phyloP scores from a whole-genome alignment of 495 filamentous ascomycete genomes.

The Tuber aestivum region DNA sequence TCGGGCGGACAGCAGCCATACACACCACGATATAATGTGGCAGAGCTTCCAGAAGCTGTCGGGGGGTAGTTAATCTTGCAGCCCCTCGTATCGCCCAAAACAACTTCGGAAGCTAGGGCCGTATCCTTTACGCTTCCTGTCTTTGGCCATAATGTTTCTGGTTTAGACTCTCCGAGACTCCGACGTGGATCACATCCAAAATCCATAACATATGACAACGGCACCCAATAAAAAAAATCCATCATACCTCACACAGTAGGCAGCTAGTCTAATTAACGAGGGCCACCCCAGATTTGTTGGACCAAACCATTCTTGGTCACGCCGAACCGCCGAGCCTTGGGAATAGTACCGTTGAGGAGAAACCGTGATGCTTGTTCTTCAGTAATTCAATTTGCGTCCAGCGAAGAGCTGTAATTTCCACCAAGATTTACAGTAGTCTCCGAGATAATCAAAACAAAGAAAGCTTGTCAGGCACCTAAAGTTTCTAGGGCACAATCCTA shows the following conservation, averaged over 20 bases:
- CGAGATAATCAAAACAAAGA: background rate
- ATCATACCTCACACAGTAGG: background rate
- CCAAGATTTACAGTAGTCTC: background rate
- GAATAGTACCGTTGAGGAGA: background rate
- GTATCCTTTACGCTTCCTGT: constrained; percentile 15
- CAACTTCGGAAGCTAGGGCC: constrained; percentile 17
- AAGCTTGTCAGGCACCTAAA: background rate
- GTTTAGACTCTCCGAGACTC: background rate
- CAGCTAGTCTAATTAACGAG: background rate
- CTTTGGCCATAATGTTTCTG: constrained; percentile 2
- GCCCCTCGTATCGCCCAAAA: background rate
- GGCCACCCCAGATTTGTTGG: background rate
- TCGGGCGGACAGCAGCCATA: background rate
- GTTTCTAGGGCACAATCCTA: background rate
- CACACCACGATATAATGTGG: constrained; percentile 12
- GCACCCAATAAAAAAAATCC: background rate
- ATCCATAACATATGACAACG: background rate
- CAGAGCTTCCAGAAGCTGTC: constrained; percentile 30
- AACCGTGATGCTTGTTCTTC: background rate
- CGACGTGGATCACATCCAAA: background rate
- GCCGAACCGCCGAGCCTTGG: background rate
- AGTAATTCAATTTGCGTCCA: background rate
- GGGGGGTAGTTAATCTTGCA: constrained; percentile 7
- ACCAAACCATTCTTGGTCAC: background rate
- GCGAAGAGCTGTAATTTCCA: background rate